These are phyloP conservation scores for Cladorrhinum samala DNA, from an alignment of 495 filamentous ascomycete genomes.

Conservation along the genomic window DNA sequence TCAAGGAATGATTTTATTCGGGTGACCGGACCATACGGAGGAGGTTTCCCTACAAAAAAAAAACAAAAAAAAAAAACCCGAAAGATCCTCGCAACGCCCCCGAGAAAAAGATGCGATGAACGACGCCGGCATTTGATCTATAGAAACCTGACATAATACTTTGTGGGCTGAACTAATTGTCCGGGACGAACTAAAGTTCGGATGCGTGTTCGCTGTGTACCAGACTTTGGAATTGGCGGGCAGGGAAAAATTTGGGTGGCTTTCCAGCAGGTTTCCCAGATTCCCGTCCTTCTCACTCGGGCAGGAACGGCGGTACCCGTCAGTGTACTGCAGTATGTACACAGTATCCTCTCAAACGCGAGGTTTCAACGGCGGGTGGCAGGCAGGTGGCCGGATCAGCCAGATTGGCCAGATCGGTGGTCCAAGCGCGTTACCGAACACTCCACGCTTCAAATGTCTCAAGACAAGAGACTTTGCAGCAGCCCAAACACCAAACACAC, in stretches of 20 bases:
- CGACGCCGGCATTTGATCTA: constrained; percentile 27
- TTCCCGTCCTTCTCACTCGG: too few relatives aligned
- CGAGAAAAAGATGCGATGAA: background rate
- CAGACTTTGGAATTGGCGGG: constrained; percentile 18
- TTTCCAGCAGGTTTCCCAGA: too few relatives aligned
- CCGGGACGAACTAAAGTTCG: constrained; percentile 27
- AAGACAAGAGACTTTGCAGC: background rate
- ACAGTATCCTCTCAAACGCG: background rate
- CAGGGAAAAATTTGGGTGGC: background rate
- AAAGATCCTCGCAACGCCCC: too few relatives aligned
- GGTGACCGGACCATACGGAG: background rate
- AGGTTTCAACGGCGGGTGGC: constrained; percentile 6
- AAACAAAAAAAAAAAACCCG: too few relatives aligned
- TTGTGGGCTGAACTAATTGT: constrained; percentile 5
- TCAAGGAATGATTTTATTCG: background rate
- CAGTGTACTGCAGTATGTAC: constrained; percentile 1
- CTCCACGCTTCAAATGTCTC: background rate
- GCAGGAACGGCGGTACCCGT: background rate
- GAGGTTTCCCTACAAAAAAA: background rate
- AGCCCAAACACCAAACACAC: too few relatives aligned
- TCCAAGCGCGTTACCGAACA: background rate
- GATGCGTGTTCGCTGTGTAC: constrained; percentile 10
- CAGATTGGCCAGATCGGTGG: background rate
- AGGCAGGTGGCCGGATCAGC: constrained; percentile 1
- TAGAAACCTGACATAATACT: constrained; percentile 21